Base-by-base conservation (phyloP, 2,329 filamentous ascomycete genomes). In the Colletotrichum navitas region DNA sequence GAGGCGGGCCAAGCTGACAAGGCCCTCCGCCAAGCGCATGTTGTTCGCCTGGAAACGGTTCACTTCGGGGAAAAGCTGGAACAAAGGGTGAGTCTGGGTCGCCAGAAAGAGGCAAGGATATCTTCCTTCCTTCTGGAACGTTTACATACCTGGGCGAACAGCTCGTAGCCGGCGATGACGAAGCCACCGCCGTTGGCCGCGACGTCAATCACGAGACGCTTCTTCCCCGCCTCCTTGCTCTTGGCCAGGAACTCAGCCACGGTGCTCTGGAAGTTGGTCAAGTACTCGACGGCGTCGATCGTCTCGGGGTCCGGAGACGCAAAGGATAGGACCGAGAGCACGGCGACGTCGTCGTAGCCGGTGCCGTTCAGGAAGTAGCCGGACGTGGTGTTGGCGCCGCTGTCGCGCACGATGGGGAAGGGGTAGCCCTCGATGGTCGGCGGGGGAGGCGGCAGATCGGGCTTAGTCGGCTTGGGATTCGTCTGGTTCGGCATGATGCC, bases 131-230 rank as follows among this genome's bases (percentile, higher is more conserved):
- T 29, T n/a, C 21, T 2, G 88, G 87, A 0, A 90, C 81, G 21
- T 11, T 3, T 2, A 64, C 70, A 24, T 24, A 72, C 70, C 77
- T 87, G 80, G 64, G 87, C 87, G 80, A 91, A 91, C 34, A 92
- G 82, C 76, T 91, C 89, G 74, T 89, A 90, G 21, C 87, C 89
- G n/a, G 87, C 84, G 10, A 89, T 77, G 55, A 91, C 86, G 18
- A 83, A 85, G 32, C 90, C 89, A 52, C 90, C 90, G 2, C 85
- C 86, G 74, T 91, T 91, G 58, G 83, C 84, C 4, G 84, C 85
- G 7, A 91, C 79, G 74, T 91, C 89, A 39, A 92, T 81, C 14
- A 91, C 85, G 0, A 91, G 84, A 77, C 88, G 89, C 56, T 84
- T 89, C 80, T 89, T 90, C 68, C 85, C 86, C 1, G 82, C 83